These are phyloP conservation scores for Neocatenulostroma microsporum DNA, from an alignment of 2,329 filamentous ascomycete genomes.

Conservation along the genomic window DNA sequence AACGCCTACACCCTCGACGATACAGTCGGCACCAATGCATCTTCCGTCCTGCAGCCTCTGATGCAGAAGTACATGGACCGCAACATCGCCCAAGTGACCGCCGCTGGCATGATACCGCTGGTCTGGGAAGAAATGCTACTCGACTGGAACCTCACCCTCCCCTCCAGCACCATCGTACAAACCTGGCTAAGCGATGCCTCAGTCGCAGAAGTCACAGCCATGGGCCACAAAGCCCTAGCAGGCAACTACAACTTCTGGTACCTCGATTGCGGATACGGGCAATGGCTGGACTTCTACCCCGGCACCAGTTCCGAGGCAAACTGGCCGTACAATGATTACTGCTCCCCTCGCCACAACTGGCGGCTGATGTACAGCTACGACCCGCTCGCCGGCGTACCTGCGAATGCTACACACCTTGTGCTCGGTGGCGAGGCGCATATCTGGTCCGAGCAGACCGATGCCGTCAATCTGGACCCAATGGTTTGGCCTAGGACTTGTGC, in stretches of 20 bases:
- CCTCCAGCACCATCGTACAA: slow-evolving; percentile 66
- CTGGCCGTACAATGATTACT: slow-evolving; percentile 76
- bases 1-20: slow-evolving; percentile 68
- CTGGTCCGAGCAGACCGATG: slow-evolving; percentile 73
- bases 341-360: slow-evolving; percentile 73
- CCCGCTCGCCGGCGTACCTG: slow-evolving; percentile 57
- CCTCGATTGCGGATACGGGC: slow-evolving; percentile 72
- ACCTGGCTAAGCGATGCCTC: slow-evolving; percentile 63
- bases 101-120: slow-evolving; percentile 60
- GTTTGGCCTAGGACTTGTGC: slow-evolving; percentile 71
- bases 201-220: slow-evolving; percentile 51
- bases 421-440: slow-evolving; percentile 74
- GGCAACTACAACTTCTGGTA: slow-evolving; percentile 64
- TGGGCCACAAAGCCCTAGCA: slow-evolving; percentile 63
- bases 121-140: slow-evolving; percentile 86
- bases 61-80: slow-evolving; percentile 70
- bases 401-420: slow-evolving; percentile 56
- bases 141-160: slow-evolving; percentile 68
- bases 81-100: slow-evolving; percentile 58
- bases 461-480: slow-evolving; percentile 64
- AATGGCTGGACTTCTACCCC: slow-evolving; percentile 66
- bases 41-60: slow-evolving; percentile 60
- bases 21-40: slow-evolving; percentile 59
- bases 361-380: slow-evolving; percentile 72
- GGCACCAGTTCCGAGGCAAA: slow-evolving; percentile 44